Conservation (phyloP, 208 protist genomes). For the Entamoeba moshkovskii region DNA sequence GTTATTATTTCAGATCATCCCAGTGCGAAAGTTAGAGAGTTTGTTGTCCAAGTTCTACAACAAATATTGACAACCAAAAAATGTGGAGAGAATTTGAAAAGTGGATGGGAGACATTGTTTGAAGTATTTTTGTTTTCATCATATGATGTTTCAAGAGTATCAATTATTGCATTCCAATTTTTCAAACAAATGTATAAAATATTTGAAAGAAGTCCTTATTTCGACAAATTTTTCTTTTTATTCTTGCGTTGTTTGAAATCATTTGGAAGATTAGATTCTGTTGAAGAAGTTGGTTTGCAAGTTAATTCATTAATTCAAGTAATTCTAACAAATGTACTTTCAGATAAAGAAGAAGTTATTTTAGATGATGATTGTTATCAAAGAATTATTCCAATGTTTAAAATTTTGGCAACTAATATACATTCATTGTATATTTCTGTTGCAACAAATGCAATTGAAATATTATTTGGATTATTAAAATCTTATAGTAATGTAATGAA, state of each 20-base stretch:
- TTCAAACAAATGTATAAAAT: neutral
- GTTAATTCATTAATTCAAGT: neutral
- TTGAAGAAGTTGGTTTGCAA: neutral
- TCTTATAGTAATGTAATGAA: neutral
- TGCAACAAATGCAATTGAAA: neutral
- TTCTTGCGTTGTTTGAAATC: neutral
- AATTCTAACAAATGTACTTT: neutral
- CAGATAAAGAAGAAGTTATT: neutral
- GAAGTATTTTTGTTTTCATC: neutral
- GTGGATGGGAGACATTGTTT: neutral
- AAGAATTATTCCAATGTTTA: neutral
- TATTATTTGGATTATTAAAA: neutral
- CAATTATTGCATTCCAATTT: neutral
- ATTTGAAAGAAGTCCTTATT: neutral
- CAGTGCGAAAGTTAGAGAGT: neutral
- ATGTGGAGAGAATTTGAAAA: neutral
- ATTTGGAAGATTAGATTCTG: neutral
- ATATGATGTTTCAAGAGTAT: neutral
- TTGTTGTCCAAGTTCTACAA: neutral
- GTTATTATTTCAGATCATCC: neutral
- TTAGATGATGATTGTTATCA: neutral
- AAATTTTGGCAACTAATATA: neutral
- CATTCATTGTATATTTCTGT: neutral
- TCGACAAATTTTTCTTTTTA: neutral
- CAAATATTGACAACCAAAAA: neutral